phyloP scores from a whole-genome alignment of 140 eudicot species.

The Cichorium intybus region DNA sequence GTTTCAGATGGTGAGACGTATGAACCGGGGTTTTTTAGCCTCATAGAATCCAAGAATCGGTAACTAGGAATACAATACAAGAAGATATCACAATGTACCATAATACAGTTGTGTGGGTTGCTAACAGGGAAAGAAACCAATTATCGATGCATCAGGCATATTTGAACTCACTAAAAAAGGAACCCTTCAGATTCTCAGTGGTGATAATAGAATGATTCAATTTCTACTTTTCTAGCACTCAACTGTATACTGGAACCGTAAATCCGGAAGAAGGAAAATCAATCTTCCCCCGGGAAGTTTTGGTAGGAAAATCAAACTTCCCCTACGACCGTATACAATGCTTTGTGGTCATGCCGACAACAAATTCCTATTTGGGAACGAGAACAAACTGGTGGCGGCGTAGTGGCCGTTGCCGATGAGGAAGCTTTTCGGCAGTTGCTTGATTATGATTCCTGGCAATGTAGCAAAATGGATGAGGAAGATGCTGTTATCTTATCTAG shows the following conservation, averaged over 20 bases:
- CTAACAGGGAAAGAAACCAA: no score
- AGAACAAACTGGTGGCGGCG: conserved; percentile 38
- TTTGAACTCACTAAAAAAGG: no score
- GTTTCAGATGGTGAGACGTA: no score
- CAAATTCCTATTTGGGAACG: conserved; percentile 67
- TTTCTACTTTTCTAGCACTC: conserved; percentile 13
- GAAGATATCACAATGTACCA: no score
- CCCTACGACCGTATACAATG: conserved; percentile 45
- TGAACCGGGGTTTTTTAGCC: no score
- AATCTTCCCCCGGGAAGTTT: conserved; percentile 65
- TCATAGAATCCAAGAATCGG: no score
- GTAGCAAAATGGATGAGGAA: conserved; percentile 47
- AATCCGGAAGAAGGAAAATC: background rate
- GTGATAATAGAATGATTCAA: no score
- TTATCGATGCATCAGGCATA: no score
- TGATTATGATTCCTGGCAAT: conserved; percentile 33
- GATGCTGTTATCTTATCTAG: conserved; percentile 35
- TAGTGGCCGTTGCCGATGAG: conserved; percentile 38
- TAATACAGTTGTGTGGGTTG: no score
- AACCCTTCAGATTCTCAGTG: no score
- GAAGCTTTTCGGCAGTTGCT: conserved; percentile 33
- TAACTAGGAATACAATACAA: no score
- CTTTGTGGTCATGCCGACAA: conserved; percentile 64
- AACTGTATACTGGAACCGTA: conserved; percentile 1
- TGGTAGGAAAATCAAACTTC: conserved; percentile 54